These are phyloP conservation scores for Brettanomyces anomalus DNA, from an alignment of 805 yeast genomes.

Conservation along the genomic window DNA sequence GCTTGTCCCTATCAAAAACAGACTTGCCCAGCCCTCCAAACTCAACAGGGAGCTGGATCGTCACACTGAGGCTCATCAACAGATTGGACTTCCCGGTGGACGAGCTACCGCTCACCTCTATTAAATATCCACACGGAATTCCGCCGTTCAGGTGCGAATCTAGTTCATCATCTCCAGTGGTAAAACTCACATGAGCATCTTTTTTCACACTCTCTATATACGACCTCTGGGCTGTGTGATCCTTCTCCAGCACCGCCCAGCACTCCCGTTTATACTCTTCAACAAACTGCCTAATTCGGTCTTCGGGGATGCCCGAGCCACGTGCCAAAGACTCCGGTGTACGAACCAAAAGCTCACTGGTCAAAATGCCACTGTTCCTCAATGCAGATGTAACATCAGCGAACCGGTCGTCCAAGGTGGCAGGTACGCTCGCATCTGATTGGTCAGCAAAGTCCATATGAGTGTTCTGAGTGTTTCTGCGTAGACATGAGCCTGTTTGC, in stretches of 20 bases:
- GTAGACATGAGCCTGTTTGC: too few species aligned
- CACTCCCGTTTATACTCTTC: constrained; percentile 7
- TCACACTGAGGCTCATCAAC: constrained; percentile 52
- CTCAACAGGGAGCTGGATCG: constrained; percentile 42
- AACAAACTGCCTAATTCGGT: constrained; percentile 20
- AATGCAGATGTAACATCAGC: constrained; percentile 21
- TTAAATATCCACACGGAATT: constrained; percentile 41
- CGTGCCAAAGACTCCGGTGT: constrained; percentile 26
- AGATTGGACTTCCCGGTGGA: constrained; percentile 85
- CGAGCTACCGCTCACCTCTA: constrained; percentile 79
- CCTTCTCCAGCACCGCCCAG: not conserved
- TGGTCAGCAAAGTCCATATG: constrained; percentile 14
- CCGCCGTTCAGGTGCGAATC: constrained; percentile 47
- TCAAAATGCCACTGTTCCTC: constrained; percentile 24
- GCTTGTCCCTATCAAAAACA: constrained; percentile 9
- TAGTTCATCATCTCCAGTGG: constrained; percentile 44
- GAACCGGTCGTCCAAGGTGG: constrained; percentile 27
- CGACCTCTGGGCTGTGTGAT: not conserved
- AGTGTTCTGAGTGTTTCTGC: too few species aligned
- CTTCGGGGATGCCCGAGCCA: constrained; percentile 24
- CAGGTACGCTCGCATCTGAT: constrained; percentile 16
- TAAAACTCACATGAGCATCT: constrained; percentile 19
- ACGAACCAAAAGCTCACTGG: constrained; percentile 33
- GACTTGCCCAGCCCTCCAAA: constrained; percentile 38
- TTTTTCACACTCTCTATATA: not conserved